Evolutionary conservation across 257 asterid species (phyloP), one percentile per base, ranked within the genome.

Genomic region (Mentha longifolia): DNA sequence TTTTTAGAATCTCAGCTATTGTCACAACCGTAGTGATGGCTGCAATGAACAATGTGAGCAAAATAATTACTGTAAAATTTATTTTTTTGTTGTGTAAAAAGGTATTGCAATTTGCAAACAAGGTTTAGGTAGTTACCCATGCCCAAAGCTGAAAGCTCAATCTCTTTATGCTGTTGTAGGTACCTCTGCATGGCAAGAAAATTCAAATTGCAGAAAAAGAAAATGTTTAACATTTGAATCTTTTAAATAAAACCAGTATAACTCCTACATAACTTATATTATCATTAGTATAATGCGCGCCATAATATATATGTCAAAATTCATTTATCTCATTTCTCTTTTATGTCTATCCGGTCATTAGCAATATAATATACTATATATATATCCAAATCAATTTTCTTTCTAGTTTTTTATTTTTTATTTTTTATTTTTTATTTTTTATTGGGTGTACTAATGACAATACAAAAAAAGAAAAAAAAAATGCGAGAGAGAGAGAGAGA

Each of bases 131-230:
- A 94, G 61, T 82, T 91, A 94, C 98, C 98, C 97, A 91, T 91
- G 79, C 98, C 97, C 85, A 94, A 74, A 68, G 98, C 98, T 35
- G 98, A 94, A 71, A 94, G 98, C 72, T 91, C 97, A 80, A 94
- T 92, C 86, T 94, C 98, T 58, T 83, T 78, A 78, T 94, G 94
- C 77, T 91, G 96, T 75, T 94, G 97, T 55, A 94, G 86, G 82
- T 91, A 94, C 86, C 92, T 86, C 98, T 94, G 90, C 75, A 74
- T 13, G 43, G 61, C 47, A 20, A 68, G 61, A 67, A 30, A 62
- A 9, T 15, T n/a, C 17, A 8, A 17, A 19, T 35, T 35, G 6
- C 8, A 30, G 1, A 15, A 14, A 30, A 58, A 15, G 4, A 30
- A 58, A 6, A 28, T 13, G 17, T n/a, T 14, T 10, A 43, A 43